A percentile compares a stretch with the other conserved stretches of the same genome.
Evolutionary conservation across 768 basidiomycete genomes (phyloP).

Genomic region (Russula earlei): DNA sequence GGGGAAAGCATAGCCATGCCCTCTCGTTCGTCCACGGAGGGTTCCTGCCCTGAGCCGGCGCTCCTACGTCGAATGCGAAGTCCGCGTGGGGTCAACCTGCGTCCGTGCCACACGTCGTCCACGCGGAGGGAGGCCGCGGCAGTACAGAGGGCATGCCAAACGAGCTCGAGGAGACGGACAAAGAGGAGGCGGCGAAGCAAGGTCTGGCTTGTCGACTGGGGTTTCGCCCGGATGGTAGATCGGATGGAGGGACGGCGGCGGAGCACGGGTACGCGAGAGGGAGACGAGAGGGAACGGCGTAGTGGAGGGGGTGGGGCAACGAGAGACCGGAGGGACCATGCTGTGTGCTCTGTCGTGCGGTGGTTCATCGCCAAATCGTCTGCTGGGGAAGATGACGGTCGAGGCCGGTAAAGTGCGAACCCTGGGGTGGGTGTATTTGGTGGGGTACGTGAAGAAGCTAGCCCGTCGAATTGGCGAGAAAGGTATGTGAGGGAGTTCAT

Average conservation of each 20-base stretch:
- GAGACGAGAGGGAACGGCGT: conserved; percentile 18
- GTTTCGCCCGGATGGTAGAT: conserved; percentile 11
- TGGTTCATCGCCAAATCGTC: background rate
- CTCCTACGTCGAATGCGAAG: background rate
- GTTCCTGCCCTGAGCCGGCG: background rate
- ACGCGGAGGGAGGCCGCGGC: conserved; percentile 43
- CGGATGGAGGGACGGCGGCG: conserved; percentile 8
- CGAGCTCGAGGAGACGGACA: conserved; percentile 55
- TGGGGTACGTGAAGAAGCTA: conserved; percentile 51
- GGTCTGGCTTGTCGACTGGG: conserved; percentile 20
- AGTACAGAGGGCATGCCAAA: conserved; percentile 60
- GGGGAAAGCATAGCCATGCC: background rate
- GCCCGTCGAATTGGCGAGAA: conserved; percentile 73
- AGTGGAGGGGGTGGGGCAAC: conserved; percentile 17
- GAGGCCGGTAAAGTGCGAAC: conserved; percentile 22
- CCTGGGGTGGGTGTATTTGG: conserved; percentile 45
- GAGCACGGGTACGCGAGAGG: conserved; percentile 12
- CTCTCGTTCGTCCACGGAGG: background rate
- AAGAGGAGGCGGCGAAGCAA: conserved; percentile 47
- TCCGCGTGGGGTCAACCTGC: background rate
- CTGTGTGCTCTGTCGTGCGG: background rate
- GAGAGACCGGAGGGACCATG: conserved; percentile 20
- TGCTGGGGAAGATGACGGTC: conserved; percentile 1
- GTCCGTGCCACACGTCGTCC: conserved; percentile 18
- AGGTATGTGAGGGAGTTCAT: conserved; percentile 83